Conservation (phyloP, 129 eudicot genomes). For the Solidago caesia region DNA sequence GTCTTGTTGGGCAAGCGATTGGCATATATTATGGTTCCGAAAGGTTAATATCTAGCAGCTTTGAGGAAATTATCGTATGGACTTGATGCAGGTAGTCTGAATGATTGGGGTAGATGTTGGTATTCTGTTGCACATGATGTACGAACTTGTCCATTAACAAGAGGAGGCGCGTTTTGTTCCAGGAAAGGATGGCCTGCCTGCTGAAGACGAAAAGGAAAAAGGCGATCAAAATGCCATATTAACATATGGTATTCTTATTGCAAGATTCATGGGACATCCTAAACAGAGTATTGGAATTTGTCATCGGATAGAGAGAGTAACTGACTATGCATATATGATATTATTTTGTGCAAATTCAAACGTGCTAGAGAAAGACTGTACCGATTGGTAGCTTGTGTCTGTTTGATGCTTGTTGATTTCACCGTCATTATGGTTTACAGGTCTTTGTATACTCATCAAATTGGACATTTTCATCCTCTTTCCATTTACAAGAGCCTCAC, state of each 20-base stretch:
- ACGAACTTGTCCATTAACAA: conserved; percentile 17
- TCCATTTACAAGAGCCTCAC: conserved; percentile 75
- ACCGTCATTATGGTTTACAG: conserved; percentile 31
- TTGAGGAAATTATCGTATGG: conserved; percentile 90
- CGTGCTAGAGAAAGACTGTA: conserved; percentile 25
- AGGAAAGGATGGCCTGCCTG: conserved; percentile 46
- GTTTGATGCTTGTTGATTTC: conserved; percentile 35
- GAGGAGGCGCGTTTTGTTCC: conserved; percentile 34
- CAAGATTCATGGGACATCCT: background rate
- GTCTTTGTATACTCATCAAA: conserved; percentile 51
- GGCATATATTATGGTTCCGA: conserved; percentile 20
- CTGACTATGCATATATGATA: background rate
- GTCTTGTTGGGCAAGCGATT: conserved; percentile 15
- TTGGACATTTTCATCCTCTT: conserved; percentile 78
- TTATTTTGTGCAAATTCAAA: background rate
- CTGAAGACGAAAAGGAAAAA: conserved; percentile 3
- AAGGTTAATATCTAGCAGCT: conserved; percentile 75
- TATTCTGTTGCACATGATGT: conserved; percentile 48
- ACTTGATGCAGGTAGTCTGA: conserved; percentile 76
- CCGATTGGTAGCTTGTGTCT: conserved; percentile 28
- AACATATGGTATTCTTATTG: background rate
- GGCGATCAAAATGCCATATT: background rate
- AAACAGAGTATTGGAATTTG: conserved; percentile 7
- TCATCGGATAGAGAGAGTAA: conserved; percentile 10
- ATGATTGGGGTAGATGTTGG: conserved; percentile 51